Base-by-base conservation (phyloP, 345 rosid genomes). In the Ceriops tagal region DNA sequence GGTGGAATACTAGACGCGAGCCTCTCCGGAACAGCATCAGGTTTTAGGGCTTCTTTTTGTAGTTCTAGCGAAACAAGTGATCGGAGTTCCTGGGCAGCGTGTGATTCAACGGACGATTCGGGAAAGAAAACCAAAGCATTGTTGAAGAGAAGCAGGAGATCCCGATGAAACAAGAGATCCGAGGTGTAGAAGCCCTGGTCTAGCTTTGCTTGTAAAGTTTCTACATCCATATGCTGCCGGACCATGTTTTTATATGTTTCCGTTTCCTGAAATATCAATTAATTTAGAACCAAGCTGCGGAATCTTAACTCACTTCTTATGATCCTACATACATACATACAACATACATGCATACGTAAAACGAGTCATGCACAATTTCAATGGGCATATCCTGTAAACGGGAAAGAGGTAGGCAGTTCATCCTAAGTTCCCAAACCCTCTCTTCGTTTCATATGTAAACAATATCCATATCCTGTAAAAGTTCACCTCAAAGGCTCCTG, bases 81-180 rank as follows among this genome's bases (percentile, higher is more conserved):
- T 71, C 85, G 79, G 34, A 91, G 81, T 51, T 88, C 78, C 21
- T 67, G 80, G 61, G 97, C 91, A 3, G 91, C 70, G 65, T 26
- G 58, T 8, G 81, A 86, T 65, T 86, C 85, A 1, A 68, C 64
- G 6, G 93, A 88, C 34, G 82, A 65, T 32, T 71, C 77, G 57
- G 92, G 80, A 68, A 84, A 90, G 78, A 82, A 86, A 71, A 80
- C 76, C 51, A 86, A 62, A 61, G 82, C 86, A 71, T 90, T 90
- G 71, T 80, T 81, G 80, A 88, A 80, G 74, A 90, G 88, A 76
- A 88, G 92, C 59, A 83, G 77, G 8, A 90, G 73, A 71, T 90
- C 96, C 52, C 90, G 83, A 74, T 84, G 84, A 74, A 88, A 85
- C 5, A 56, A 13, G 61, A 82, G 76, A 31, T 71, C 55, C 47